Evolutionary conservation across 1,284 basidiomycete genomes (phyloP).

Genomic region (Albatrellus sp.): DNA sequence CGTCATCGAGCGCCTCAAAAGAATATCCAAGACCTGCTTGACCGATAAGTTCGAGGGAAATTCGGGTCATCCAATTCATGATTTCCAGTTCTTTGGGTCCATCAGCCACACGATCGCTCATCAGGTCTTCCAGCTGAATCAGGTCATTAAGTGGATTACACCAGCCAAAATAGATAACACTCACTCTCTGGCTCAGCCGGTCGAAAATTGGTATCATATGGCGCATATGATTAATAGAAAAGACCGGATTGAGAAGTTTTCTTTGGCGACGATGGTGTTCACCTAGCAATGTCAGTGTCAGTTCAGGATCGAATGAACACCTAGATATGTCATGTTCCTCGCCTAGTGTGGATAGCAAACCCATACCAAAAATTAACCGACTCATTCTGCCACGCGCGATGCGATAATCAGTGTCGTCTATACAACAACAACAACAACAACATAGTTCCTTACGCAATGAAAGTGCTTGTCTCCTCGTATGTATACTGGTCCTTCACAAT

Average conservation of each 20-base stretch:
- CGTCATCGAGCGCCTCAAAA: conserved; percentile 12
- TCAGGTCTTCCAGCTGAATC: conserved; percentile 10
- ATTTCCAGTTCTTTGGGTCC: conserved; percentile 13
- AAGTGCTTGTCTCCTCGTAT: conserved; percentile 16
- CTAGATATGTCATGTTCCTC: neutral
- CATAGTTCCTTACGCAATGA: conserved; percentile 10
- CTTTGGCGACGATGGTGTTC: conserved; percentile 16
- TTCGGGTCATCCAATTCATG: conserved; percentile 14
- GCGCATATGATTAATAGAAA: conserved; percentile 18
- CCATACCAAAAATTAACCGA: conserved; percentile 10
- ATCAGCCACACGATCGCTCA: conserved; percentile 4
- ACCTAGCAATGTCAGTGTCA: conserved; percentile 9
- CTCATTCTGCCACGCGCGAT: conserved; percentile 7
- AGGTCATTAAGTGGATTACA: neutral
- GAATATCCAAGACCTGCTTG: conserved; percentile 18
- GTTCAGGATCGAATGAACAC: neutral
- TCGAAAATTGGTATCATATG: conserved; percentile 17
- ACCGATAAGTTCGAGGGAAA: conserved; percentile 17
- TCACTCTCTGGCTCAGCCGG: conserved; percentile 15
- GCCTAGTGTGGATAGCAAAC: conserved; percentile 14
- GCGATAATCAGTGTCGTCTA: neutral
- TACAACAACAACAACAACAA: neutral
- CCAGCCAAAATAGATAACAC: neutral
- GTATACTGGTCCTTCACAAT: conserved; percentile 20
- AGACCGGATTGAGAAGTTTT: conserved; percentile 20